Evolutionary conservation across 2,329 filamentous ascomycete species (phyloP).

Genomic region (Exophiala oligosperma): DNA sequence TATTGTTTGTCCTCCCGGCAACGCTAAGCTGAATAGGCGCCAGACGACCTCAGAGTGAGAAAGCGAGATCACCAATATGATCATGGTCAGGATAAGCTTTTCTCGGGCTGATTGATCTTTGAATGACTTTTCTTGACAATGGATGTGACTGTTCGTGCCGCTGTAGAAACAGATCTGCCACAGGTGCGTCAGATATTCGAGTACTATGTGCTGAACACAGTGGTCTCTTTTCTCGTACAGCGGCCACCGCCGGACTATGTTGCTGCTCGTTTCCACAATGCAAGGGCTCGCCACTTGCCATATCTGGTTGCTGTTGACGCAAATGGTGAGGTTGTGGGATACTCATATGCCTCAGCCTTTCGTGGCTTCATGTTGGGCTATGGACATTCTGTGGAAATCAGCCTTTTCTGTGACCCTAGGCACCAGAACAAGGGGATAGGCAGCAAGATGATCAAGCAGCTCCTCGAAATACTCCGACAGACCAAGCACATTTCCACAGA

Average conservation of each 20-base stretch:
- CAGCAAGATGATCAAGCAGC: slow-evolving; percentile 32
- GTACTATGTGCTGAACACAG: slow-evolving; percentile 41
- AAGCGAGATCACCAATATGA: not conserved
- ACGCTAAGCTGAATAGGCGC: too few relatives aligned
- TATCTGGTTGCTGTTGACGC: slow-evolving; percentile 39
- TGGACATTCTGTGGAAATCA: slow-evolving; percentile 42
- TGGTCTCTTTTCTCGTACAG: slow-evolving; percentile 37
- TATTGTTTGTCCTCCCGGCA: too few relatives aligned
- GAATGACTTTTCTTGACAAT: slow-evolving; percentile 8
- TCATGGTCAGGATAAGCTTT: too few relatives aligned
- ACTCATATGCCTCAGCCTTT: slow-evolving; percentile 38
- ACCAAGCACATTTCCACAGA: slow-evolving; percentile 29
- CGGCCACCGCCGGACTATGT: slow-evolving; percentile 34
- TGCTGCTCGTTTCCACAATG: slow-evolving; percentile 31
- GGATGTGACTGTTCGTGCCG: slow-evolving; percentile 38
- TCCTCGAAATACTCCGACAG: slow-evolving; percentile 34
- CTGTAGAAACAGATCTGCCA: slow-evolving; percentile 35
- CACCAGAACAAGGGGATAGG: slow-evolving; percentile 37
- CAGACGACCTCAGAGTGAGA: too few relatives aligned
- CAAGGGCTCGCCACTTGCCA: slow-evolving; percentile 33
- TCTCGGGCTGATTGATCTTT: not conserved
- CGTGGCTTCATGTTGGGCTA: slow-evolving; percentile 39
- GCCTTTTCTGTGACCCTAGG: slow-evolving; percentile 40
- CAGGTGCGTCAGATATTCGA: slow-evolving; percentile 38
- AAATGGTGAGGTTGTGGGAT: slow-evolving; percentile 34